phyloP scores from a whole-genome alignment of 805 yeast species.

The Sungouiozyma intestinalis region DNA sequence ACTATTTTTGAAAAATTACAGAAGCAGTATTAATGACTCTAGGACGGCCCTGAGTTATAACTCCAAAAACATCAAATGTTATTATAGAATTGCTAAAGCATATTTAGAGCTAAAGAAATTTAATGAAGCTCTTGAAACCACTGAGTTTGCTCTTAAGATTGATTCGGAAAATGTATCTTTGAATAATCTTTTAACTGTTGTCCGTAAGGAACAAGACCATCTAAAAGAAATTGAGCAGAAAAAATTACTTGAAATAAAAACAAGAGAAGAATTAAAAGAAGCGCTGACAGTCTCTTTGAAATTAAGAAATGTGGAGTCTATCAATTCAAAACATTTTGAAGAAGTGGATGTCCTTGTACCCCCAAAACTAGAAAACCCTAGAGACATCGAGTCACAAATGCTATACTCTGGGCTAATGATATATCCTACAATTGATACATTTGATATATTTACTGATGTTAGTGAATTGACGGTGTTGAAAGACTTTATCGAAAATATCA shows the following conservation, averaged over 20 bases:
- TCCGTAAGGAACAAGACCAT: conserved; percentile 30
- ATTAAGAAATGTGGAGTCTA: conserved; percentile 43
- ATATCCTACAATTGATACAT: conserved; percentile 76
- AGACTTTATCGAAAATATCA: conserved; percentile 50
- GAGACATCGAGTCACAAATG: conserved; percentile 66
- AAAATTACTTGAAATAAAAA: conserved; percentile 12
- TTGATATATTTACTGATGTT: conserved; percentile 67
- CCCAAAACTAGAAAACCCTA: conserved; percentile 45
- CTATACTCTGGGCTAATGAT: conserved; percentile 72
- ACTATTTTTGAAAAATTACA: conserved; percentile 70
- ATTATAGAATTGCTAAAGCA: conserved; percentile 76
- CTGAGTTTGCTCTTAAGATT: conserved; percentile 51
- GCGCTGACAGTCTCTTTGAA: conserved; percentile 50
- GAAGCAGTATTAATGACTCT: conserved; percentile 82
- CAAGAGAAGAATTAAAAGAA: conserved; percentile 32
- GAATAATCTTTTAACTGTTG: conserved; percentile 33
- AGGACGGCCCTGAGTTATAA: conserved; percentile 55
- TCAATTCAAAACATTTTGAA: conserved; percentile 43
- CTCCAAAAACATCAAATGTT: conserved; percentile 70
- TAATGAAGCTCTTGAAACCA: conserved; percentile 62
- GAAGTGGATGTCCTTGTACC: conserved; percentile 41
- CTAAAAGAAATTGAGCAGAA: conserved; percentile 22
- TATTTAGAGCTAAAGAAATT: conserved; percentile 53
- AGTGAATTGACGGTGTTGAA: conserved; percentile 61
- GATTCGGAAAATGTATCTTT: conserved; percentile 55